Percentiles rank a stretch among this genome's conserved stretches.
Evolutionary conservation across 805 yeast genomes (phyloP).

Genomic region (Teunomyces lycoperdinae): DNA sequence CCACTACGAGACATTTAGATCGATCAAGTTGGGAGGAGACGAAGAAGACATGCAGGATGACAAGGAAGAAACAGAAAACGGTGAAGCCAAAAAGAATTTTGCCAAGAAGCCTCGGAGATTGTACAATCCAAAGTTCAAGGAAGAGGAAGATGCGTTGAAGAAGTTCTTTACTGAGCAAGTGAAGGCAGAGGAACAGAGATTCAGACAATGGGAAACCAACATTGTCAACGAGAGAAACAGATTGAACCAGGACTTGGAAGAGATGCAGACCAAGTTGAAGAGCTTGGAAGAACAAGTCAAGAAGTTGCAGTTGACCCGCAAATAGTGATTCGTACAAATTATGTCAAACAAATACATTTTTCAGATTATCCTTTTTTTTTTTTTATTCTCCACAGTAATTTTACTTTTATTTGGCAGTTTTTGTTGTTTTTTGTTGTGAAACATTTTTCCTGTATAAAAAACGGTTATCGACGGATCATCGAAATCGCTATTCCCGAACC

Average conservation of each 20-base stretch:
- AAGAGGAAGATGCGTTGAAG: slow-evolving; percentile 92
- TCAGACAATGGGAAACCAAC: slow-evolving; percentile 98
- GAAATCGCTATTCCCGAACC: neutral
- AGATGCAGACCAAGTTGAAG: slow-evolving; percentile 75
- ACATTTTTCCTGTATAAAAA: neutral
- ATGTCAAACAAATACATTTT: neutral
- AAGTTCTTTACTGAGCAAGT: slow-evolving; percentile 94
- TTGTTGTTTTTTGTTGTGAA: neutral
- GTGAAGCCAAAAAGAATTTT: slow-evolving; percentile 27
- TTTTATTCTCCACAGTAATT: neutral
- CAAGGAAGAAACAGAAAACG: slow-evolving; percentile 30
- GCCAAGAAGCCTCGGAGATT: slow-evolving; percentile 53
- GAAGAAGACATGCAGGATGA: slow-evolving; percentile 25
- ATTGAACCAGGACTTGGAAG: slow-evolving; percentile 89
- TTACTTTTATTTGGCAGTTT: neutral
- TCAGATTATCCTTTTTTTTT: neutral
- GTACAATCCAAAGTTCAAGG: slow-evolving; percentile 88
- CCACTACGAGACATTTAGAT: slow-evolving; percentile 79
- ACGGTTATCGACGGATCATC: slow-evolving; percentile 2
- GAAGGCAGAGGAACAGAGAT: slow-evolving; percentile 93
- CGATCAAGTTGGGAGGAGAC: slow-evolving; percentile 55
- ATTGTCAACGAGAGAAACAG: slow-evolving; percentile 93
- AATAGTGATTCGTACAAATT: slow-evolving; percentile 10
- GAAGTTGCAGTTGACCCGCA: slow-evolving; percentile 44
- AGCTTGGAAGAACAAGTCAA: slow-evolving; percentile 73